phyloP scores from a whole-genome alignment of 495 filamentous ascomycete species.

The Aspergillus wentii region DNA sequence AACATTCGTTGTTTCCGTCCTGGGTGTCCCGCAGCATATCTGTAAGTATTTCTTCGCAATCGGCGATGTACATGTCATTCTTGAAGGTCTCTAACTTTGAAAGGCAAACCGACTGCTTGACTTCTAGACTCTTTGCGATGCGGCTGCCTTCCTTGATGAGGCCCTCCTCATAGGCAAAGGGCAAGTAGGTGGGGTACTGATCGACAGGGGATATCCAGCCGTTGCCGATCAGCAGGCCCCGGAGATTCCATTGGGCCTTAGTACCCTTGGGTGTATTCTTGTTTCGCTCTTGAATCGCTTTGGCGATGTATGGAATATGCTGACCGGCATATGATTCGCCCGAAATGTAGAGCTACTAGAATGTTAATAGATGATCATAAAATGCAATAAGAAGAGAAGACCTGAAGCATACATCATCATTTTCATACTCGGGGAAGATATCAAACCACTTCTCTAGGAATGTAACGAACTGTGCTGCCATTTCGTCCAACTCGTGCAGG shows the following conservation, averaged over 20 bases:
- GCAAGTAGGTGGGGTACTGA: conserved; percentile 86
- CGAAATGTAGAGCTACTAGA: conserved; percentile 74
- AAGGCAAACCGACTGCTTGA: conserved; percentile 60
- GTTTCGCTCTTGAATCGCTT: conserved; percentile 82
- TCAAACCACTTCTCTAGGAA: conserved; percentile 89
- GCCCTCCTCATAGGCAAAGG: conserved; percentile 69
- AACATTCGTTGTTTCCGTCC: conserved; percentile 54
- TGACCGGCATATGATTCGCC: conserved; percentile 97
- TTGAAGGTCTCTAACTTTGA: conserved; percentile 49
- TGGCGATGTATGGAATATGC: conserved; percentile 93
- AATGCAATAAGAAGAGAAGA: not conserved
- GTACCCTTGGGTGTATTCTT: conserved; percentile 24
- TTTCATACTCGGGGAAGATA: conserved; percentile 87
- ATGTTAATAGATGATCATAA: conserved; percentile 2
- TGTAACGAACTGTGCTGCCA: conserved; percentile 80
- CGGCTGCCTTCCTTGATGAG: conserved; percentile 63
- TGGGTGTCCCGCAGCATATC: conserved; percentile 58
- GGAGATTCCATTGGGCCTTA: conserved; percentile 63
- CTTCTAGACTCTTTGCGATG: conserved; percentile 60
- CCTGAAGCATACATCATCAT: conserved; percentile 73
- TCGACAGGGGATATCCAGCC: conserved; percentile 90
- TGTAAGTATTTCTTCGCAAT: conserved; percentile 72
- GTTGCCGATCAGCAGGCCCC: conserved; percentile 89
- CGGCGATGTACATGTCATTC: conserved; percentile 57
- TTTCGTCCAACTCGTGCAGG: conserved; percentile 76